These are phyloP conservation scores for Fusarium siculi DNA, from an alignment of 2,329 filamentous ascomycete genomes.

Conservation along the genomic window DNA sequence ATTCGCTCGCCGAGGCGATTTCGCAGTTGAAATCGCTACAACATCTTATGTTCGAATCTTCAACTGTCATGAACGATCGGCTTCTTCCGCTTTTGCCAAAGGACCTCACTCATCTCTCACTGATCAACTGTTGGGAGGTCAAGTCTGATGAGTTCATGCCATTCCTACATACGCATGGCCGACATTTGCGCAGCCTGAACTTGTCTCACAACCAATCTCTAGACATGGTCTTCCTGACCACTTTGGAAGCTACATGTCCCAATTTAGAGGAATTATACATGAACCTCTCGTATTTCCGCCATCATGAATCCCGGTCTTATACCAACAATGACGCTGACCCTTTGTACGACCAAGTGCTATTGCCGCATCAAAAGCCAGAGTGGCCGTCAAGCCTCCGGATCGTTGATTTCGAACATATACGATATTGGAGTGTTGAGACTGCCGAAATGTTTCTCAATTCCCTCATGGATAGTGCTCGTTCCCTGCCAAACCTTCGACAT, in stretches of 20 bases:
- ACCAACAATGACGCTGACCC: slow-evolving; percentile 76
- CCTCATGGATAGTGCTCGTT: slow-evolving; percentile 75
- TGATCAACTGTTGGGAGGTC: slow-evolving; percentile 83
- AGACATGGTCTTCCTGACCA: slow-evolving; percentile 77
- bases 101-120: slow-evolving; percentile 72
- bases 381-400: slow-evolving; percentile 80
- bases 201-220: slow-evolving; percentile 84
- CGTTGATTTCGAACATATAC: slow-evolving; percentile 80
- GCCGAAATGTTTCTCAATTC: slow-evolving; percentile 84
- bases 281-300: slow-evolving; percentile 82
- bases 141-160: slow-evolving; percentile 71
- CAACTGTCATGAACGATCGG: slow-evolving; percentile 73
- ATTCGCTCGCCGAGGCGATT: slow-evolving; percentile 49
- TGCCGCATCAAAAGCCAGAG: slow-evolving; percentile 71
- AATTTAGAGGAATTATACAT: slow-evolving; percentile 76
- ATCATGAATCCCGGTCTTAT: slow-evolving; percentile 63
- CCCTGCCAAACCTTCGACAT: slow-evolving; percentile 73
- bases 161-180: slow-evolving; percentile 76
- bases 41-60: slow-evolving; percentile 79
- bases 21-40: slow-evolving; percentile 68
- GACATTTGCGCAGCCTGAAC: slow-evolving; percentile 72
- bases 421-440: slow-evolving; percentile 75
- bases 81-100: slow-evolving; percentile 76
- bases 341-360: slow-evolving; percentile 76
- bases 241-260: slow-evolving; percentile 75